Evolutionary conservation across 495 filamentous ascomycete genomes (phyloP).

Genomic region (Tuber microsphaerosporum): DNA sequence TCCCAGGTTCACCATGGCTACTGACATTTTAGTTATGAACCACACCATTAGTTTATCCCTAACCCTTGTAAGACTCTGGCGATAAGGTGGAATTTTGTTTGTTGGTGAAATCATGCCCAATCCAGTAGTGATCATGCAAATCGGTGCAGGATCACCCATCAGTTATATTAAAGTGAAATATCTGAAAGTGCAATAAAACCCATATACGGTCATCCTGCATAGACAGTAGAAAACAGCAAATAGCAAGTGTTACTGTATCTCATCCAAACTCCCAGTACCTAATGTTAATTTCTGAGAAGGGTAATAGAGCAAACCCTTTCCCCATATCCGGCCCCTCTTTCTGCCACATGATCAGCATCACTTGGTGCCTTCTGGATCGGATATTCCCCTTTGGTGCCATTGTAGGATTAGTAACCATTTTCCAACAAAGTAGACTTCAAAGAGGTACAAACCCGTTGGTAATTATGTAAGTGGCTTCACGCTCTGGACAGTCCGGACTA

Average conservation of each 20-base stretch:
- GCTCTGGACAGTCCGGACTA: constrained; percentile 66
- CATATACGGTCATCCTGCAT: neutral
- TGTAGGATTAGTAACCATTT: constrained; percentile 7
- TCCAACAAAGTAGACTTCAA: neutral
- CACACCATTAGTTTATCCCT: no score
- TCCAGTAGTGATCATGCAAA: neutral
- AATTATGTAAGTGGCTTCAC: constrained; percentile 72
- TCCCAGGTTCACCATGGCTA: no score
- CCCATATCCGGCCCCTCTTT: neutral
- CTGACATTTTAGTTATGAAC: no score
- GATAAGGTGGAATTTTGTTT: neutral
- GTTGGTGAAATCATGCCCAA: neutral
- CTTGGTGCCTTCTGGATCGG: constrained; percentile 37
- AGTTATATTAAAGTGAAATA: neutral
- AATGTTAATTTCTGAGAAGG: neutral
- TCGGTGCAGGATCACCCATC: neutral
- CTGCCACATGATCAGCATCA: neutral
- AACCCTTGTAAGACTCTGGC: neutral
- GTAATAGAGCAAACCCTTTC: neutral
- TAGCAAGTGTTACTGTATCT: neutral
- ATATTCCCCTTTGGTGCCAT: constrained; percentile 25
- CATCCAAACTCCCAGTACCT: neutral
- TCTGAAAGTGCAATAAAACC: neutral
- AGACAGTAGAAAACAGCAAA: neutral
- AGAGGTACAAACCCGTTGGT: constrained; percentile 51